Evolutionary conservation across 768 basidiomycete species (phyloP), one percentile per base, ranked within the genome.

Genomic region (Leucosporidium scottii): DNA sequence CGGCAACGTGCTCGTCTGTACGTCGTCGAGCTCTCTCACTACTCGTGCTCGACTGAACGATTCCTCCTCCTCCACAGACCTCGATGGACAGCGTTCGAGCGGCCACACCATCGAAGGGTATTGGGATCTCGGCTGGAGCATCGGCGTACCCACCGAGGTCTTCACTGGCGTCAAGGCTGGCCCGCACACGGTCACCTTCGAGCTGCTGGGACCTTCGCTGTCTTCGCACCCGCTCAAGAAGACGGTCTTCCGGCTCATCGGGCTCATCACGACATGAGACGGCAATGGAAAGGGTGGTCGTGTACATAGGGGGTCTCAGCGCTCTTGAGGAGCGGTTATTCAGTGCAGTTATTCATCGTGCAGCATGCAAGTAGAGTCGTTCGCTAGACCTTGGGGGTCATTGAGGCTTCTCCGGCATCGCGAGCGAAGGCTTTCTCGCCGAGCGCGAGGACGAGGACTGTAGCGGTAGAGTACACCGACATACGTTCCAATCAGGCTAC

Each of bases 111-210:
- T 72, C 48, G 36, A 64, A 36, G 67, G 71, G 9, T 69, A 34
- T n/a, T 69, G 67, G 67, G 54, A 66, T 59, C 47, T 72, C 6
- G 67, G 67, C 6, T 68, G 67, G 67, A 58, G 54, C 17, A 72
- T 72, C 56, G 71, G 71, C 27, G 71, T 72, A 0, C 71, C 71
- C 36, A 63, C 61, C 10, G 59, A 57, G 50, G 28, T 68, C 53
- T 72, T 72, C 39, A 25, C 20, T 7, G 15, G 7, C 13, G 36
- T 72, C 34, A 13, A 47, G 20, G 25, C 64, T 0, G 71, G 71
- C 4, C 13, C n/a, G 25, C 71, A 69, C 59, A 44, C 50, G 13
- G 31, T 72, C 10, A 68, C 71, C 12, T 66, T 72, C 36, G 67
- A 69, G 64, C 5, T 72, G 7, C 62, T 72, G 18, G 28, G 53